phyloP scores from a whole-genome alignment of 768 basidiomycete species.

The Pleurotus pulmonarius region DNA sequence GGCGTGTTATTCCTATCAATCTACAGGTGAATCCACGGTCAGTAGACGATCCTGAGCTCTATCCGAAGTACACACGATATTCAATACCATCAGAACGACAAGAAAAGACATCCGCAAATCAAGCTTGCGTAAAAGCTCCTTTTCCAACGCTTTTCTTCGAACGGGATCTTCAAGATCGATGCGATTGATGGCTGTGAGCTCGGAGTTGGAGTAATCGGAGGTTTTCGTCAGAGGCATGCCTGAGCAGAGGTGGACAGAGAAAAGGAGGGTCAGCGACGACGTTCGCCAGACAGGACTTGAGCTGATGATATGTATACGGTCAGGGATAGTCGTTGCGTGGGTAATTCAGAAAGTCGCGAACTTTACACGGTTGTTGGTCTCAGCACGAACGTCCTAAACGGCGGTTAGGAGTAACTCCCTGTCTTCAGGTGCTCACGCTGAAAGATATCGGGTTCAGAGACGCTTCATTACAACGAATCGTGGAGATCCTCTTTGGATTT shows the following conservation, averaged over 20 bases:
- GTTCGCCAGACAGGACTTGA: not conserved
- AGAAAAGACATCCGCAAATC: slow-evolving; percentile 48
- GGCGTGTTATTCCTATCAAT: slow-evolving; percentile 71
- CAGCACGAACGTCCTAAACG: no score
- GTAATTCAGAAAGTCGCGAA: not conserved
- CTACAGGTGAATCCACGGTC: slow-evolving; percentile 24
- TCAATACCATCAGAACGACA: slow-evolving; percentile 19
- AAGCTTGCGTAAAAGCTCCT: slow-evolving; percentile 40
- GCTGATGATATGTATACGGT: not conserved
- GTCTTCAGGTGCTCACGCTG: not conserved
- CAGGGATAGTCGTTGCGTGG: not conserved
- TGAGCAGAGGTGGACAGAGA: not conserved
- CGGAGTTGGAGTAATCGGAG: slow-evolving; percentile 1
- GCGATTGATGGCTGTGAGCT: not conserved
- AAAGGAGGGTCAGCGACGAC: not conserved
- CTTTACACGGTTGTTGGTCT: not conserved
- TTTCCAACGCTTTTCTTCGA: slow-evolving; percentile 21
- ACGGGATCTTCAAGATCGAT: slow-evolving; percentile 7
- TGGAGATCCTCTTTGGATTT: not conserved
- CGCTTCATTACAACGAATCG: not conserved
- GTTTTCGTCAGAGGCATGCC: not conserved
- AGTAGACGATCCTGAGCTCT: not conserved
- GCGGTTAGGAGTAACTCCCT: no score
- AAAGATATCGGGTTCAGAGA: not conserved
- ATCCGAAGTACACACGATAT: slow-evolving; percentile 14